A percentile compares a stretch with the other conserved stretches of the same genome.
phyloP scores from a whole-genome alignment of 2,329 filamentous ascomycete species.

The Thielaviopsis punctulata region DNA sequence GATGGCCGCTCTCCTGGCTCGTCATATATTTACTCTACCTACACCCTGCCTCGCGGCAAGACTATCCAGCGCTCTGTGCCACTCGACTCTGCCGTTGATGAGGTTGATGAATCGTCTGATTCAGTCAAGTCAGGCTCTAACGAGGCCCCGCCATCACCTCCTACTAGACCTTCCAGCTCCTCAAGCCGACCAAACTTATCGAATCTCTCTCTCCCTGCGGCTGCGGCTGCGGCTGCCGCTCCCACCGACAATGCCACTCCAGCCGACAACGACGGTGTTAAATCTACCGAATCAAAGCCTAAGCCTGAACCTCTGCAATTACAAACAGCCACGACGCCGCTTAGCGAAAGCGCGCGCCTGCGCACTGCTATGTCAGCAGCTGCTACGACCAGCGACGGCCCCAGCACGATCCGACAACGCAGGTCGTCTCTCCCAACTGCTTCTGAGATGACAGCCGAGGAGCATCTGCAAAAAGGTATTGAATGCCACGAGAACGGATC shows the following conservation, averaged over 20 bases:
- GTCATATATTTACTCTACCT: slow-evolving; percentile 78
- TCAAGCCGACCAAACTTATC: slow-evolving; percentile 25
- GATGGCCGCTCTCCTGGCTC: slow-evolving; percentile 25
- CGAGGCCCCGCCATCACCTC: slow-evolving; percentile 39
- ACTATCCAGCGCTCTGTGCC: slow-evolving; percentile 51
- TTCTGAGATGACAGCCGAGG: slow-evolving; percentile 61
- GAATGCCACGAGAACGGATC: slow-evolving; percentile 76
- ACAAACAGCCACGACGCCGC: slow-evolving; percentile 18
- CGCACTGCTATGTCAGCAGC: slow-evolving; percentile 29
- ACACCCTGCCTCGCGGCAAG: slow-evolving; percentile 67
- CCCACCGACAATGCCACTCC: slow-evolving; percentile 24
- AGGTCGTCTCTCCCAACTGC: slow-evolving; percentile 34
- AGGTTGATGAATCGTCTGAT: slow-evolving; percentile 4
- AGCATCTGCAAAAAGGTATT: slow-evolving; percentile 82
- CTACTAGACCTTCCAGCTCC: slow-evolving; percentile 41
- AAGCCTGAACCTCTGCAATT: slow-evolving; percentile 11
- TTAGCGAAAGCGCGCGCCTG: slow-evolving; percentile 22
- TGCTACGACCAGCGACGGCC: slow-evolving; percentile 33
- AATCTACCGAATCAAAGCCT: slow-evolving; percentile 24
- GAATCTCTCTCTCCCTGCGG: slow-evolving; percentile 28
- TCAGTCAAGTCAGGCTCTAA: slow-evolving; percentile 17
- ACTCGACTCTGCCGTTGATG: slow-evolving; percentile 44
- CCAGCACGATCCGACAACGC: slow-evolving; percentile 30
- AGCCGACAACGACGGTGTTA: slow-evolving; percentile 26
- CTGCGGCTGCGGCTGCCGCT: slow-evolving; percentile 33